Conservation (phyloP, 805 yeast genomes). For the Diddensiella santjacobensis region DNA sequence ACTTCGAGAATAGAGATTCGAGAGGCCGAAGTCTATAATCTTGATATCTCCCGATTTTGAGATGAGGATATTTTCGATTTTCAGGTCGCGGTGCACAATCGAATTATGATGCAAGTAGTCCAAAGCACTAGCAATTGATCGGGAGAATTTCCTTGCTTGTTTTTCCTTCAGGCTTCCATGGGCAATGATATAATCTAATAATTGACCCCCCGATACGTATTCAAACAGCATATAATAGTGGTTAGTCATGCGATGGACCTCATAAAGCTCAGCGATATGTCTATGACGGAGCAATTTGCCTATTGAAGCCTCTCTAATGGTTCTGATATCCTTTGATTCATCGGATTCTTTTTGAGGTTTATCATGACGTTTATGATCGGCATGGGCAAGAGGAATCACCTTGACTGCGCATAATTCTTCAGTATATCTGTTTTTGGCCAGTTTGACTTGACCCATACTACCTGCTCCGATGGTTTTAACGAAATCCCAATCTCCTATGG, state of each 20-base stretch:
- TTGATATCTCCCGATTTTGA: constrained; percentile 91
- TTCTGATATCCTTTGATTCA: constrained; percentile 83
- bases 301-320: constrained; percentile 91
- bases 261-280: constrained; percentile 84
- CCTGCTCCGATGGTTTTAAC: constrained; percentile 96
- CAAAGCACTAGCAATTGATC: constrained; percentile 90
- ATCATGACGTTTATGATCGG: constrained; percentile 56
- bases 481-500: constrained; percentile 97
- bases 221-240: constrained; percentile 97
- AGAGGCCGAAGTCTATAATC: constrained; percentile 92
- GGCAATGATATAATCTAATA: constrained; percentile 93
- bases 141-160: constrained; percentile 89
- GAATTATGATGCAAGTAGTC: constrained; percentile 92
- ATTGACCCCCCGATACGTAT: constrained; percentile 94
- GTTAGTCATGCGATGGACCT: constrained; percentile 93
- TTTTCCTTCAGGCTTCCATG: constrained; percentile 93
- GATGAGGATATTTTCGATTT: constrained; percentile 93
- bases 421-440: constrained; percentile 81
- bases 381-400: constrained; percentile 86
- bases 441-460: constrained; percentile 97
- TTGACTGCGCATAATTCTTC: constrained; percentile 76
- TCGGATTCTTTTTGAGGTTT: constrained; percentile 49
- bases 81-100: constrained; percentile 93
- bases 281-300: constrained; percentile 90
- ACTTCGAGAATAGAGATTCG: constrained; percentile 74